Base-by-base conservation (phyloP, 352 stramenopile genomes). In the Pythium coloratum region DNA sequence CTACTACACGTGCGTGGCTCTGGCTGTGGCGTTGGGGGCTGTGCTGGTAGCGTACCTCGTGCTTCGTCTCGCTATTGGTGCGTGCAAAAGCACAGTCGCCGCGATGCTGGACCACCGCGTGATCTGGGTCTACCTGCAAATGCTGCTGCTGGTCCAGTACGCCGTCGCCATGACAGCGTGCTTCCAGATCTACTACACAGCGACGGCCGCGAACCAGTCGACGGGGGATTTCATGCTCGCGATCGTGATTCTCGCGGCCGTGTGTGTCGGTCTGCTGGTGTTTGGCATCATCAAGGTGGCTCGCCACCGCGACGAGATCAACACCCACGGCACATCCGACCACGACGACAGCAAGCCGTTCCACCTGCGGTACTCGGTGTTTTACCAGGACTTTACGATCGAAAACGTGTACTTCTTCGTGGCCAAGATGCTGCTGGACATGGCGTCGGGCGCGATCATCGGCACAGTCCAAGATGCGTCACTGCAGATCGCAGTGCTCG, bases 391-490 rank as follows among this genome's bases (percentile, higher is more conserved):
- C 36, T 88, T 75, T 47, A 80, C 58, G 7, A 59, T 70, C n/a
- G 63, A 72, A 30, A 88, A 84, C 70, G 33, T 62, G 46, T 86
- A 81, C 57, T 88, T 86, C 33, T 86, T 86, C 54, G 64, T 83
- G 36, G 66, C 67, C 12, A 85, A 82, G 56, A 64, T 85, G 64
- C 59, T 73, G 3, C 72, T 84, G 30, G 80, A 86, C 57, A 69
- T 78, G 28, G 69, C 68, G 28, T 84, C 73, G 0, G 80, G 80
- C 1, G 76, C 66, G 3, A 66, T 86, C 9, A 64, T 86, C 1
- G 80, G 69, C 20, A 69, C 66, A 2, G 66, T 78, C 20, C 66
- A 70, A 26, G 69, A 81, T 44, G 65, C 58, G 18, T 72, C 82
- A 62, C 6, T 71, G 26, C 77, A 88, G 62, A 77, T 86, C 59